Evolutionary conservation across 805 yeast species (phyloP).

Genomic region (Yarrowia deformans): DNA sequence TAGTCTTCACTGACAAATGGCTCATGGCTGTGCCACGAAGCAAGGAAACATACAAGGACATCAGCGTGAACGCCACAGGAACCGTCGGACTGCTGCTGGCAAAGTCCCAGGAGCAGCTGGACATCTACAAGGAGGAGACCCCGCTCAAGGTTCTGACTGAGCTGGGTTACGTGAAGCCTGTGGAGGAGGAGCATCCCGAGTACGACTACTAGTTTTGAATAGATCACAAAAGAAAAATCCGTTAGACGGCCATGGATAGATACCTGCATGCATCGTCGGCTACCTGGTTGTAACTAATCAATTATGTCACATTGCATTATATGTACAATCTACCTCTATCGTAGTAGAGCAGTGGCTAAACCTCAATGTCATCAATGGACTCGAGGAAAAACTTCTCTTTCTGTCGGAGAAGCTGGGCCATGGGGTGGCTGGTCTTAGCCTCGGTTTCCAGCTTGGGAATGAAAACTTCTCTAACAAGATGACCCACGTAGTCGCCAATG

Average conservation of each 20-base stretch:
- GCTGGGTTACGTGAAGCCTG: slow-evolving; percentile 63
- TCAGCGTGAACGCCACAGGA: slow-evolving; percentile 83
- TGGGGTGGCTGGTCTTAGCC: slow-evolving; percentile 28
- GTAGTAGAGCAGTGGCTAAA: not conserved
- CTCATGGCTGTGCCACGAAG: slow-evolving; percentile 81
- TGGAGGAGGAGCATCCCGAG: slow-evolving; percentile 44
- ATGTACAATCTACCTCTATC: not conserved
- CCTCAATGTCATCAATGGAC: slow-evolving; percentile 29
- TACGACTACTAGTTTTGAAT: slow-evolving; percentile 41
- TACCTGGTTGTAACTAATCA: not conserved
- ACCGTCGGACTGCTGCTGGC: slow-evolving; percentile 79
- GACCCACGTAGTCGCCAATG: slow-evolving; percentile 36
- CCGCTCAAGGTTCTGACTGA: slow-evolving; percentile 60
- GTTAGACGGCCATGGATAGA: not conserved
- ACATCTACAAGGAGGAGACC: slow-evolving; percentile 56
- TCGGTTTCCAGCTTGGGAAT: slow-evolving; percentile 7
- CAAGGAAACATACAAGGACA: slow-evolving; percentile 55
- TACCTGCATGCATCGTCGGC: not conserved
- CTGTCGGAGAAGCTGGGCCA: slow-evolving; percentile 18
- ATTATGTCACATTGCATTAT: not conserved
- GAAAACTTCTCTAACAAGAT: slow-evolving; percentile 26
- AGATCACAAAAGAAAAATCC: slow-evolving; percentile 15
- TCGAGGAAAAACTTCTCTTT: slow-evolving; percentile 26
- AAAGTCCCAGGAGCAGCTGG: slow-evolving; percentile 63
- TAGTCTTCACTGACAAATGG: slow-evolving; percentile 82